Percentiles rank a stretch among this genome's conserved stretches.
Conservation (phyloP, 148 eudicot species). For the Vaccinium darrowii region DNA sequence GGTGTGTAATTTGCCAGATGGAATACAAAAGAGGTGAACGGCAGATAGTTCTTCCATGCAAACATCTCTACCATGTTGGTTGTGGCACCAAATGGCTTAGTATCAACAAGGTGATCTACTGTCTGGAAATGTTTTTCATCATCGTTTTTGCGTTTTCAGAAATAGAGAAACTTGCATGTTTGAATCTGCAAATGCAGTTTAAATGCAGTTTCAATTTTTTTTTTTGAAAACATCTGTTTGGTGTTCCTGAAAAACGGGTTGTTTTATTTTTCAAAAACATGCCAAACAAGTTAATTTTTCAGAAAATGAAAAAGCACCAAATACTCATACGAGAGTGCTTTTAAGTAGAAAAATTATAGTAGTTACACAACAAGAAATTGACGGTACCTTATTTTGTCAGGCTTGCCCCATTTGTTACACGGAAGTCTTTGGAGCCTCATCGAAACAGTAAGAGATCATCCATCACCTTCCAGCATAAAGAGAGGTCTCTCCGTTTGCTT, state of each 20-base stretch:
- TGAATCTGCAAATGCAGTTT: not conserved
- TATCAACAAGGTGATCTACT: conserved; percentile 71
- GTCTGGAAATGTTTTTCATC: not conserved
- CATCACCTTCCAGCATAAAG: not conserved
- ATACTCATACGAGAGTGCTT: not conserved
- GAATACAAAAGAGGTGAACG: conserved; percentile 79
- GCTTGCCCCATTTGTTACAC: conserved; percentile 93
- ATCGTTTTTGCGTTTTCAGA: not conserved
- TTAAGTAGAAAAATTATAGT: not conserved
- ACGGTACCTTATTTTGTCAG: conserved; percentile 31
- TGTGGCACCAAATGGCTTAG: conserved; percentile 92
- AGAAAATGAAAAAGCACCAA: not conserved
- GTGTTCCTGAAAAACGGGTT: not conserved
- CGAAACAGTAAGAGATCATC: conserved; percentile 32
- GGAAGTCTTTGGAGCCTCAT: conserved; percentile 46
- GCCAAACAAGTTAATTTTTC: not conserved
- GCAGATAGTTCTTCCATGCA: conserved; percentile 81
- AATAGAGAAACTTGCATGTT: not conserved
- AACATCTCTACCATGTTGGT: conserved; percentile 74
- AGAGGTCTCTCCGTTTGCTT: conserved; percentile 5
- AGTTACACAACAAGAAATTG: not conserved
- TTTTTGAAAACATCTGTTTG: not conserved
- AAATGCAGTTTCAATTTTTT: not conserved
- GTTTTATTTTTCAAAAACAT: not conserved
- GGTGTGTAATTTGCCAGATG: conserved; percentile 99